Base-by-base conservation (phyloP, 2,329 filamentous ascomycete species). In the Nemania diffusa region DNA sequence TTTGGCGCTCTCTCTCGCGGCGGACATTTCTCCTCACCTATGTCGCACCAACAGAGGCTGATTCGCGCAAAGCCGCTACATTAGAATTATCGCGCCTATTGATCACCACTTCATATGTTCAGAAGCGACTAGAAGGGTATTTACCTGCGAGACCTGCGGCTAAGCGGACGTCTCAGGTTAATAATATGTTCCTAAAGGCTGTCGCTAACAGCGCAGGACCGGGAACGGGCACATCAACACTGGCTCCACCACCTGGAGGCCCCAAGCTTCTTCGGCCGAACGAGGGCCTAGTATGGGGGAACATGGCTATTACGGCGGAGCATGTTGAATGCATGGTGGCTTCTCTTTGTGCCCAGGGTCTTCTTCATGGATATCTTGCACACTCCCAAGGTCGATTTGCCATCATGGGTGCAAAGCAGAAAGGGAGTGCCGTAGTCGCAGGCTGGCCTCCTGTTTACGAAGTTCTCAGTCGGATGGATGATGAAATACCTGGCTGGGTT, bases 321-420 rank as follows among this genome's bases (percentile, higher is more conserved):
- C 90, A 93, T 72, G 84, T 97, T n/a, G 93, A 97, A 79, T 89
- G 89, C 51, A 89, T 92, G 56, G 85, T 97, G 13, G 88, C 92
- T 0, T 90, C 90, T 11, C 85, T 97, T 13, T 87, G 97, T 22
- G 88, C 91, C 57, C 92, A 97, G 78, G 92, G 92, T 0, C 82
- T 97, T 26, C 84, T 97, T 76, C 89, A 91, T 72, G 95, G 94
- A 1, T 97, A 94, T 75, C 86, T 97, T 29, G 92, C 92, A 17
- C 93, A 97, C 74, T 87, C 87, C 27, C 89, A 90, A 75, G 86
- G 87, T 50, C 90, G 92, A 56, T 94, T 97, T 75, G 94, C 93
- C 13, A 92, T 97, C 50, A 88, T 91, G 59, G 94, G 94, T 2
- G 89, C 92, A 26, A 91, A 90, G 82, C 85, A 85, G 67, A 87